A percentile compares a stretch with the other conserved stretches of the same genome.
These are phyloP conservation scores for Exophiala oligosperma DNA, from an alignment of 2,329 filamentous ascomycete species.

Conservation along the genomic window DNA sequence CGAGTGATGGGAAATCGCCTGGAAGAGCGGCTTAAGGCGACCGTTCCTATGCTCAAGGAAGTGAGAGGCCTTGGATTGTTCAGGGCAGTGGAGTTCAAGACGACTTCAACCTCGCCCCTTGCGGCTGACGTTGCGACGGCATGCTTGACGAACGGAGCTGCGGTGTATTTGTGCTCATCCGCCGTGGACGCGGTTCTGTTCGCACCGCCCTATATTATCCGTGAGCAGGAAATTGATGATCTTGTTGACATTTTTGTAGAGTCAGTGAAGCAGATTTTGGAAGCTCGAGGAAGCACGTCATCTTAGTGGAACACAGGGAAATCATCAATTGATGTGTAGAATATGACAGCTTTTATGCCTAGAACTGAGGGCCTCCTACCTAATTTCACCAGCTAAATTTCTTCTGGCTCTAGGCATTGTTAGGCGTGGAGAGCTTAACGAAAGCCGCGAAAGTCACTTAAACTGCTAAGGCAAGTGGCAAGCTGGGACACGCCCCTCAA, in stretches of 20 bases:
- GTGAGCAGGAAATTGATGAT: constrained; percentile 44
- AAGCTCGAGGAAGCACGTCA: no score
- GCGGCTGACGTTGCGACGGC: constrained; percentile 53
- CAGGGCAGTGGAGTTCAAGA: constrained; percentile 60
- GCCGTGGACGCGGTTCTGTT: constrained; percentile 53
- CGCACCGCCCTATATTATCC: constrained; percentile 54
- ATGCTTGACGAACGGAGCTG: constrained; percentile 48
- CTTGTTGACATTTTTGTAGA: constrained; percentile 47
- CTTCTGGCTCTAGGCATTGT: no score
- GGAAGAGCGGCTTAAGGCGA: constrained; percentile 39
- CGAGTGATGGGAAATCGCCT: constrained; percentile 34
- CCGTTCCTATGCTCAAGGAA: constrained; percentile 54
- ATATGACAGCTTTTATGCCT: no score
- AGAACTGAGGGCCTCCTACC: no score
- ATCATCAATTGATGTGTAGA: no score
- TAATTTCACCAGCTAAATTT: no score
- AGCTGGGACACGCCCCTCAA: no score
- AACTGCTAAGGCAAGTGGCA: no score
- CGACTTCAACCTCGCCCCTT: constrained; percentile 34
- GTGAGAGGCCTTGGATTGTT: constrained; percentile 60
- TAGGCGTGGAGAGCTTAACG: no score
- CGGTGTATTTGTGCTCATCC: constrained; percentile 53
- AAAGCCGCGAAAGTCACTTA: no score
- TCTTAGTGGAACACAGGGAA: no score
- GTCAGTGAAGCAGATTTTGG: neutral